Conservation (phyloP, 108 stramenopile genomes). For the Poteriospumella lacustris region DNA sequence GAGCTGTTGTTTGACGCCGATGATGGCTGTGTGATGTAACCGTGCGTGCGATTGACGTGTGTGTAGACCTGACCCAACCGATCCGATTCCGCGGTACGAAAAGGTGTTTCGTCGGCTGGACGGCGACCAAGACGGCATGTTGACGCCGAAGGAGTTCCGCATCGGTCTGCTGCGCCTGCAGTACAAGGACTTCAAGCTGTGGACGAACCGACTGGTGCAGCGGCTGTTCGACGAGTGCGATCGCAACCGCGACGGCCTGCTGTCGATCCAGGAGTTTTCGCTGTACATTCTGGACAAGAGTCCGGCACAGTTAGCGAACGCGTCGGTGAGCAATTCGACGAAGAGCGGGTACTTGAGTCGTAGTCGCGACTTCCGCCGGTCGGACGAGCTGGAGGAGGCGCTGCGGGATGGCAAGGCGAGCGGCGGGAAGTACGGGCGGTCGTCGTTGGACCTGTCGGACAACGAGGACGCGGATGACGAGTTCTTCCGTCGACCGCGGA, state of each 20-base stretch:
- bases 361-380: too few relatives aligned
- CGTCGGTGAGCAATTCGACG: too few relatives aligned
- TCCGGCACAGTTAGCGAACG: not conserved
- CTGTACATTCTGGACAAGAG: not conserved
- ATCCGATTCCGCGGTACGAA: conserved; percentile 10
- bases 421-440: not conserved
- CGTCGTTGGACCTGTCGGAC: conserved; percentile 15
- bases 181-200: not conserved
- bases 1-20: too few relatives aligned
- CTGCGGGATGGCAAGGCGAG: too few relatives aligned
- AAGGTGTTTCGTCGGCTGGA: conserved; percentile 25
- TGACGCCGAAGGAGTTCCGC: conserved; percentile 1
- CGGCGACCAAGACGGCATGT: conserved; percentile 11
- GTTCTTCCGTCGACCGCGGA: not conserved
- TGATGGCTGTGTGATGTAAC: too few relatives aligned
- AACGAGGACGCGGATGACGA: conserved; percentile 22
- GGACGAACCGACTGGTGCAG: not conserved
- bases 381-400: not conserved
- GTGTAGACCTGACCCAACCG: too few relatives aligned
- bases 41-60: too few relatives aligned
- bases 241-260: conserved; percentile 16
- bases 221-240: conserved; percentile 29
- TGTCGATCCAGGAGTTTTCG: conserved; percentile 22
- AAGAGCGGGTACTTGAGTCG: too few relatives aligned
- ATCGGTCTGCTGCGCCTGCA: not conserved